Base-by-base conservation (phyloP, 345 rosid genomes). In the Eucalyptus viminalis region DNA sequence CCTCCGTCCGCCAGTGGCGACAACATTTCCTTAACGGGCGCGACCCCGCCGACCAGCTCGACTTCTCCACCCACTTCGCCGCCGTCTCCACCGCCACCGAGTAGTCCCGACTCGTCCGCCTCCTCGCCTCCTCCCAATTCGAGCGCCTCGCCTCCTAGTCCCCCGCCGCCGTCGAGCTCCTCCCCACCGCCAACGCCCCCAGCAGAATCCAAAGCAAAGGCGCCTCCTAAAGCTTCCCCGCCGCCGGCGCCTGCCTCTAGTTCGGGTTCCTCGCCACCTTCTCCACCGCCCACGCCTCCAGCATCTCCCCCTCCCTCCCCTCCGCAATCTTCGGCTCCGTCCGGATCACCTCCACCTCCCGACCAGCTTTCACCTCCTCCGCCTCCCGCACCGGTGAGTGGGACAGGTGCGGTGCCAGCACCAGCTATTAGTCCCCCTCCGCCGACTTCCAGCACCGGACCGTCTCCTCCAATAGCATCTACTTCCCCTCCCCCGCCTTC, bases 391-490 rank as follows among this genome's bases (percentile, higher is more conserved):
- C 87, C 91, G 9, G 86, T 80, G 5, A 34, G 88, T 40, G 19
- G 27, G 37, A 69, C 88, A 16, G 87, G 89, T 25, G 60, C 86
- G 86, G 85, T 88, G 24, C 89, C 91, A 19, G 50, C 90, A 17
- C 89, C 92, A 12, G 47, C 27, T 76, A 37, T 6, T 14, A 86
- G 89, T 11, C 58, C 89, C 22, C 87, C 92, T 27, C 12, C 91
- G 3, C 58, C 45, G 29, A 90, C 60, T 87, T 40, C 92, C 16
- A 85, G 58, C 43, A 89, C 92, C 47, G 88, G 90, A 8, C 92
- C 94, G 5, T 90, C 97, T 16, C 86, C 94, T 91, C 69, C 94
- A 3, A 22, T 87, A 21, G 89, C 53, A 21, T 43, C 87, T 25
- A 49, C 86, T 91, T 24, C 91, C 89, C 89, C 91, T 43, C 60